Conservation (phyloP, 345 rosid species). For the Pistacia vera region DNA sequence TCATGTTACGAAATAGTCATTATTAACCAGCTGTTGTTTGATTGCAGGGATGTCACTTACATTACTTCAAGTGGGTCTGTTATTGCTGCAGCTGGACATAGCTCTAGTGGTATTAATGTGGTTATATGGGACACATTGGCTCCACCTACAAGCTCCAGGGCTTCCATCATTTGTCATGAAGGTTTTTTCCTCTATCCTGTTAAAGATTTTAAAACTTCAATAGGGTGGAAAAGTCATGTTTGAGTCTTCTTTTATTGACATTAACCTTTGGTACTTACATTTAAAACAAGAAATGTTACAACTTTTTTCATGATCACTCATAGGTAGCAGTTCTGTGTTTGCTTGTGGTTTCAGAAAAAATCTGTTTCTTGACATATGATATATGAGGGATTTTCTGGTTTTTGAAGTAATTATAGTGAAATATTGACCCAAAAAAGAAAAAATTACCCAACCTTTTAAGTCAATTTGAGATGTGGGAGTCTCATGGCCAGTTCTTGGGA, state of each 20-base stretch:
- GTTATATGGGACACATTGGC: conserved; percentile 96
- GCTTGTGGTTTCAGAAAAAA: not conserved
- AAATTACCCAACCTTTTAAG: not conserved
- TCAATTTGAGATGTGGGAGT: conserved; percentile 6
- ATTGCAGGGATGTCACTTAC: conserved; percentile 82
- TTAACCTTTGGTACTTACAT: not conserved
- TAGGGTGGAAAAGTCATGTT: not conserved
- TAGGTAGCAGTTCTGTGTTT: not conserved
- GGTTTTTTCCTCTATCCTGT: conserved; percentile 41
- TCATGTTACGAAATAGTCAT: not conserved
- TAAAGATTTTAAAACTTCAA: not conserved
- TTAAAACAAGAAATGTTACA: not conserved
- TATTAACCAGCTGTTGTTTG: conserved; percentile 17
- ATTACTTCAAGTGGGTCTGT: conserved; percentile 90
- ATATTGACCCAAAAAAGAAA: not conserved
- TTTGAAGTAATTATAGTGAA: not conserved
- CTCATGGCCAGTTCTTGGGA: not conserved
- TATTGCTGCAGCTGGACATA: conserved; percentile 82
- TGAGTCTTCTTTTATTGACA: not conserved
- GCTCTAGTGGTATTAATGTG: conserved; percentile 77
- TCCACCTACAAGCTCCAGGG: conserved; percentile 83
- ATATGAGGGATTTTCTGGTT: not conserved
- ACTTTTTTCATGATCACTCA: not conserved
- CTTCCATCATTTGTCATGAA: conserved; percentile 86
- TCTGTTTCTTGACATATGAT: not conserved